Evolutionary conservation across 352 stramenopile genomes (phyloP).

Genomic region (Blastocystis sp.): DNA sequence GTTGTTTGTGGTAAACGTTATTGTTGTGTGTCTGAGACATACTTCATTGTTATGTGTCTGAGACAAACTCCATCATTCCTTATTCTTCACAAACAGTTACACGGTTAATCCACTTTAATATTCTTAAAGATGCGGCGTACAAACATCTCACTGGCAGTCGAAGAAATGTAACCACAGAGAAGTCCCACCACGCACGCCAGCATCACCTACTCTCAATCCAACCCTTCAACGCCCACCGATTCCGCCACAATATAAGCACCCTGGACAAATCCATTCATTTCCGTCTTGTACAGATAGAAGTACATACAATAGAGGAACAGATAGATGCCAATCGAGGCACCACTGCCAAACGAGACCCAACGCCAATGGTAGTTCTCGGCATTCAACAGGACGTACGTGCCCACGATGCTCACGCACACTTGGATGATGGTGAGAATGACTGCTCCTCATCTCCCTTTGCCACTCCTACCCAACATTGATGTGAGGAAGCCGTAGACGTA

Average conservation of each 20-base stretch:
- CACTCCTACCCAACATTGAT: neutral
- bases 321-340: constrained; percentile 82
- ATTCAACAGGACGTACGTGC: constrained; percentile 95
- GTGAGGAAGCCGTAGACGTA: constrained; percentile 92
- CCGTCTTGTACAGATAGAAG: constrained; percentile 98
- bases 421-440: constrained; percentile 91
- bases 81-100: neutral
- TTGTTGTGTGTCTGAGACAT: too few species aligned
- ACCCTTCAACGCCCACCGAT: constrained; percentile 80
- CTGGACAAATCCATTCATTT: constrained; percentile 95
- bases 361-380: constrained; percentile 97
- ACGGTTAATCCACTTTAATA: constrained; percentile 80
- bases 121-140: constrained; percentile 85
- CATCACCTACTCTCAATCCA: constrained; percentile 82
- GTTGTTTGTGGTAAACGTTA: too few species aligned
- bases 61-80: neutral
- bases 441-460: constrained; percentile 66
- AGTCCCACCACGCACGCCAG: constrained; percentile 66
- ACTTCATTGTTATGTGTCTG: neutral
- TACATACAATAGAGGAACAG: constrained; percentile 97
- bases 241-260: constrained; percentile 97
- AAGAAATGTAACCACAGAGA: constrained; percentile 59
- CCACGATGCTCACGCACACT: constrained; percentile 93
- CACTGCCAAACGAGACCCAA: constrained; percentile 87
- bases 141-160: constrained; percentile 78